Evolutionary conservation across 2,329 filamentous ascomycete species (phyloP).

Genomic region (Bretziella fagacearum): DNA sequence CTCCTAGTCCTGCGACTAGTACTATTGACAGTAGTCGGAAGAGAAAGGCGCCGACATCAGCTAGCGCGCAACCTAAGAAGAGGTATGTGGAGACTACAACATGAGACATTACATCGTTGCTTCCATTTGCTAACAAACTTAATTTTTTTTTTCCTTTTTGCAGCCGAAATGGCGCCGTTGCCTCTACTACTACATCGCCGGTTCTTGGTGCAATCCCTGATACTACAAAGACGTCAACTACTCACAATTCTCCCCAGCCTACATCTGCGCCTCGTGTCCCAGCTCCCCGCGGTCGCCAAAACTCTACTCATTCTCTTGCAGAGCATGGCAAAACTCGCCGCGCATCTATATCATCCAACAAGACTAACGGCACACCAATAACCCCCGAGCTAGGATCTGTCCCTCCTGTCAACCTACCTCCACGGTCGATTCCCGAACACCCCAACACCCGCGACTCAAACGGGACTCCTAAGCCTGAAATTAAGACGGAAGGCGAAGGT

Average conservation of each 20-base stretch:
- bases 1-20: constrained; percentile 50
- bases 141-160: too few species aligned
- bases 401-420: constrained; percentile 18
- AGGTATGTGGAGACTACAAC: constrained; percentile 36
- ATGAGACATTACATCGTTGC: neutral
- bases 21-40: constrained; percentile 54
- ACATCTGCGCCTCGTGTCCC: constrained; percentile 39
- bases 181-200: constrained; percentile 58
- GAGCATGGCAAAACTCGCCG: constrained; percentile 40
- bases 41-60: constrained; percentile 45
- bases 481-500: constrained; percentile 30
- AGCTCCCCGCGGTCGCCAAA: constrained; percentile 58
- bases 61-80: constrained; percentile 60
- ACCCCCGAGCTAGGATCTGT: constrained; percentile 24
- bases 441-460: constrained; percentile 17
- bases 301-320: constrained; percentile 44
- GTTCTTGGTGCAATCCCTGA: constrained; percentile 54
- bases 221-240: constrained; percentile 27
- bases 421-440: constrained; percentile 16
- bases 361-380: constrained; percentile 35
- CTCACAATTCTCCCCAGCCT: constrained; percentile 10
- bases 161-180: constrained; percentile 25
- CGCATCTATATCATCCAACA: constrained; percentile 43
- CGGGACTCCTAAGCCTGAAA: constrained; percentile 20
- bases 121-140: neutral